Percentiles rank a stretch among this genome's conserved stretches.
Conservation (phyloP, 2,329 filamentous ascomycete species). For the Septoria petroselini region DNA sequence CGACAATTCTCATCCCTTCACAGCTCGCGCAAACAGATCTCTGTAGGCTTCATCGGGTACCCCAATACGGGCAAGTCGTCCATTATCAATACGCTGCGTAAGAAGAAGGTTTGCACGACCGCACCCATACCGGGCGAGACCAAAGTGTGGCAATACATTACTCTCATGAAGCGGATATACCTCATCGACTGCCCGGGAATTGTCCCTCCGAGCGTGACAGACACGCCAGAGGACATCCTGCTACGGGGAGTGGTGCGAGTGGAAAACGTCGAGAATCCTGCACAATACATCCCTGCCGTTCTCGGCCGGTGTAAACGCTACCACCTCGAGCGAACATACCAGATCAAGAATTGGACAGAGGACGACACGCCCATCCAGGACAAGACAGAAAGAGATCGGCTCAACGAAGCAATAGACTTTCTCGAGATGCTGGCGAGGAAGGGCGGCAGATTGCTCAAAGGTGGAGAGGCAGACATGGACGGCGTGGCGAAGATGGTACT, state of each 20-base stretch:
- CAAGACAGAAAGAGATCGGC: slow-evolving; percentile 33
- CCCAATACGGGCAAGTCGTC: slow-evolving; percentile 95
- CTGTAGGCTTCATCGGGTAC: slow-evolving; percentile 82
- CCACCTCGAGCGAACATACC: slow-evolving; percentile 91
- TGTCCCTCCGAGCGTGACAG: slow-evolving; percentile 80
- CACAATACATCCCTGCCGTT: slow-evolving; percentile 88
- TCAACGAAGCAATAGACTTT: slow-evolving; percentile 70
- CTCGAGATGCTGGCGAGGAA: slow-evolving; percentile 84
- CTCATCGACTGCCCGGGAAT: slow-evolving; percentile 97
- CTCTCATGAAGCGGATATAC: slow-evolving; percentile 89
- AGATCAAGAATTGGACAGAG: slow-evolving; percentile 66
- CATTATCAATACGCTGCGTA: slow-evolving; percentile 92
- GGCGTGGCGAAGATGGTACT: slow-evolving; percentile 95
- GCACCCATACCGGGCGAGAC: slow-evolving; percentile 95
- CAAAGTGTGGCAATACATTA: slow-evolving; percentile 98
- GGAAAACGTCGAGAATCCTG: slow-evolving; percentile 93
- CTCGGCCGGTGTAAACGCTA: slow-evolving; percentile 75
- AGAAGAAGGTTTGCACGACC: slow-evolving; percentile 90
- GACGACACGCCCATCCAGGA: slow-evolving; percentile 19
- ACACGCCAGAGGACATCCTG: slow-evolving; percentile 82
- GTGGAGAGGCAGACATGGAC: slow-evolving; percentile 91
- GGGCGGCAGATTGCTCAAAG: slow-evolving; percentile 78
- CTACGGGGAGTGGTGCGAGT: slow-evolving; percentile 88
- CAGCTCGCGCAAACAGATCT: slow-evolving; percentile 88
- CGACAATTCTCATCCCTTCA: slow-evolving; percentile 91